Conservation (phyloP, 768 basidiomycete species). For the Coprinopsis strossmayeri region DNA sequence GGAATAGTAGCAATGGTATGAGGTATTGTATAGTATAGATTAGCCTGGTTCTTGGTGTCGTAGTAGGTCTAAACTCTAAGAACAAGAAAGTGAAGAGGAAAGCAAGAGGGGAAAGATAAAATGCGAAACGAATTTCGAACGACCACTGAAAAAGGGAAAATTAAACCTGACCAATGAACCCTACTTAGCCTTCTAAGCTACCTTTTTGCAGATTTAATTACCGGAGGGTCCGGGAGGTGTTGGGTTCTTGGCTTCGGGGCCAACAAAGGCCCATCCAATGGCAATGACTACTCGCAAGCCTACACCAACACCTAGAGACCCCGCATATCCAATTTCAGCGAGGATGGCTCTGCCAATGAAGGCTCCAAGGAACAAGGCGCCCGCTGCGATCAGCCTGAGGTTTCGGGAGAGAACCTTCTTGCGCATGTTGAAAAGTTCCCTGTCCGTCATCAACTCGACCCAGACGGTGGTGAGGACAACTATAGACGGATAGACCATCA, state of each 20-base stretch:
- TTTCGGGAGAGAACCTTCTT: conserved; percentile 55
- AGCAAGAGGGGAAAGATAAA: too few species aligned
- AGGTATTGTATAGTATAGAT: too few species aligned
- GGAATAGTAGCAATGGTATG: too few species aligned
- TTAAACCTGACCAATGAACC: too few species aligned
- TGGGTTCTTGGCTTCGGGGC: conserved; percentile 27
- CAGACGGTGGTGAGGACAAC: conserved; percentile 85
- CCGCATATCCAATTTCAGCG: conserved; percentile 51
- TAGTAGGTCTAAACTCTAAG: too few species aligned
- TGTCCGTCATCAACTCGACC: conserved; percentile 85
- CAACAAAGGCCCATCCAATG: conserved; percentile 62
- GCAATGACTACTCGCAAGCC: conserved; percentile 58
- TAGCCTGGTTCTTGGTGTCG: too few species aligned
- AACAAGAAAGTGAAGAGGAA: too few species aligned
- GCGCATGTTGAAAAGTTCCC: conserved; percentile 56
- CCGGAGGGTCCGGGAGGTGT: too few species aligned
- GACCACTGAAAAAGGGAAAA: too few species aligned
- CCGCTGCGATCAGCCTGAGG: conserved; percentile 61
- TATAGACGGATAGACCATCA: conserved; percentile 18
- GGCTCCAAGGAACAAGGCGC: conserved; percentile 70
- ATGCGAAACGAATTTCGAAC: too few species aligned
- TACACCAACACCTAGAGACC: conserved; percentile 59
- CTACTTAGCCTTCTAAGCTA: too few species aligned
- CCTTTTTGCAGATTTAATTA: too few species aligned
- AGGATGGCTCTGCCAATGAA: conserved; percentile 59